These are phyloP conservation scores for Letharia columbiana DNA, from an alignment of 495 filamentous ascomycete species.

Conservation along the genomic window DNA sequence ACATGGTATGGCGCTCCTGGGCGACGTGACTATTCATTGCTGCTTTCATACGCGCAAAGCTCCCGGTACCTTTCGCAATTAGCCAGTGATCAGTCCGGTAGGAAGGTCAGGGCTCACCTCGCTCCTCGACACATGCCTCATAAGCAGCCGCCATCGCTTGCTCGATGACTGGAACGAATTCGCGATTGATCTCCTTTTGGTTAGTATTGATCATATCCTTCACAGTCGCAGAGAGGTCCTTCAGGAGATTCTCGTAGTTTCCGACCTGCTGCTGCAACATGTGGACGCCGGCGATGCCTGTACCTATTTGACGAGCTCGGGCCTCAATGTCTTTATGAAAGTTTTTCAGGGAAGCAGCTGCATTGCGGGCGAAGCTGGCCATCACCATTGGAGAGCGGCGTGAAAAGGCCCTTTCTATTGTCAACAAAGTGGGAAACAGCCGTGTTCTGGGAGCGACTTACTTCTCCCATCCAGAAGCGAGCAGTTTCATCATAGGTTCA, in stretches of 20 bases:
- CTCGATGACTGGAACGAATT: slow-evolving; percentile 46
- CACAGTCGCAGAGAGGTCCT: slow-evolving; percentile 28
- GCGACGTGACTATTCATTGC: slow-evolving; percentile 46
- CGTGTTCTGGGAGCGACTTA: neutral
- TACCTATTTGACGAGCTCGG: slow-evolving; percentile 32
- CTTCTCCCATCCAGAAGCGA: slow-evolving; percentile 50
- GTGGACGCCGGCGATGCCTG: slow-evolving; percentile 31
- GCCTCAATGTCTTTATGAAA: slow-evolving; percentile 39
- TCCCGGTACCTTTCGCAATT: slow-evolving; percentile 35
- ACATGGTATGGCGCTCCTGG: slow-evolving; percentile 39
- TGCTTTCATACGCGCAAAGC: slow-evolving; percentile 47
- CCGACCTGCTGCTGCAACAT: slow-evolving; percentile 40
- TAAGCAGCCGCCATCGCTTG: slow-evolving; percentile 43
- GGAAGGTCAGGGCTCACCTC: slow-evolving; percentile 29
- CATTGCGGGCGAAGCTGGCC: slow-evolving; percentile 24
- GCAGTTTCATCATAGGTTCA: slow-evolving; percentile 45
- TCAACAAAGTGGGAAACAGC: neutral
- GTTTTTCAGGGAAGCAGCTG: slow-evolving; percentile 25
- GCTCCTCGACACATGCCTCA: slow-evolving; percentile 35
- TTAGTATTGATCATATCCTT: slow-evolving; percentile 32
- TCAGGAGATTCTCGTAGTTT: slow-evolving; percentile 35
- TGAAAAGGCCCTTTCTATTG: slow-evolving; percentile 34
- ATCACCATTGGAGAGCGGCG: slow-evolving; percentile 36
- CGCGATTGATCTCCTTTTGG: slow-evolving; percentile 50
- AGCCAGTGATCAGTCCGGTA: slow-evolving; percentile 2